Percentiles rank a stretch among this genome's conserved stretches.
Conservation (phyloP, 352 stramenopile species). For the Phytophthora citricola region DNA sequence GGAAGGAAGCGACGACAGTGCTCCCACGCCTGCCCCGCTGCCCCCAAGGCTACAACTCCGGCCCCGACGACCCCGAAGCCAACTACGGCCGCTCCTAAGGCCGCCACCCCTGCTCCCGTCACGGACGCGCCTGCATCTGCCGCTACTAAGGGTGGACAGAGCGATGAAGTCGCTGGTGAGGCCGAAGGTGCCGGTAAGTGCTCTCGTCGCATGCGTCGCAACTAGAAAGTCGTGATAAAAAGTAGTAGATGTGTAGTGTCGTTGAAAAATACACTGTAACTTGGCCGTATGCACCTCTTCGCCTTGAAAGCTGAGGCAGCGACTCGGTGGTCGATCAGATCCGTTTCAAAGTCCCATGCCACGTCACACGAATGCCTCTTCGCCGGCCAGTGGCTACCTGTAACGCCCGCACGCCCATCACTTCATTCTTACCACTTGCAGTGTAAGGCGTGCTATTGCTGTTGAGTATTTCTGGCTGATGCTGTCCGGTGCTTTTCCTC, state of each 20-base stretch:
- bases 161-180: conserved; percentile 22
- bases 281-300: conserved; percentile 6
- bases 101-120: conserved; percentile 6
- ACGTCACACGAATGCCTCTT: conserved; percentile 26
- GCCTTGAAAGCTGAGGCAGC: conserved; percentile 8
- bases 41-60: not conserved
- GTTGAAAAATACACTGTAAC: conserved; percentile 10
- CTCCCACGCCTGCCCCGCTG: conserved; percentile 4
- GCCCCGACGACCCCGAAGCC: conserved; percentile 10
- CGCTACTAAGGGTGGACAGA: conserved; percentile 18
- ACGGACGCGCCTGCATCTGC: conserved; percentile 10
- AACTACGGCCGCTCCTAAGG: conserved; percentile 12
- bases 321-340: conserved; percentile 4
- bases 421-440: conserved; percentile 5
- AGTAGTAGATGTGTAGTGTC: conserved; percentile 8
- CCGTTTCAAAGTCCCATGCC: conserved; percentile 21
- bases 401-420: conserved; percentile 6
- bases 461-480: conserved; percentile 4
- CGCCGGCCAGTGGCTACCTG: not conserved
- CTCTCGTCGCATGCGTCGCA: conserved; percentile 31
- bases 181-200: conserved; percentile 26
- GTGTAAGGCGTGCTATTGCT: not conserved
- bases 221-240: conserved; percentile 18
- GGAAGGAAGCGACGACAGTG: not conserved
- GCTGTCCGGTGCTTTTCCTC: not conserved